Conservation (phyloP, 805 yeast species). For the Naumovozyma dairenensis region DNA sequence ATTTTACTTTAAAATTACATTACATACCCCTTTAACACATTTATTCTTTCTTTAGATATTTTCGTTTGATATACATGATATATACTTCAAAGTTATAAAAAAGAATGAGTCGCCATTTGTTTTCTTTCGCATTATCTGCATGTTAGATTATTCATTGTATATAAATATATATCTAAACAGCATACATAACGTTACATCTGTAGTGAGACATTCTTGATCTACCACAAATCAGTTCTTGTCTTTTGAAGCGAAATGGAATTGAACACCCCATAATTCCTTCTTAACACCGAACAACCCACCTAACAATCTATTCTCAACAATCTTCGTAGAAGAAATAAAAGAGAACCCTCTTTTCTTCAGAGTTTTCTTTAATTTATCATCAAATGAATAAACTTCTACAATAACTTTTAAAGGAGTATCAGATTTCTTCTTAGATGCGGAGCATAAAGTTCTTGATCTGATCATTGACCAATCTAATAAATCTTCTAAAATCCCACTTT, state of each 20-base stretch:
- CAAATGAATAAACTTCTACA: conserved; percentile 46
- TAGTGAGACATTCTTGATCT: conserved; percentile 3
- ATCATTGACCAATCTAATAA: conserved; percentile 50
- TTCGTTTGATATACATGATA: too few relatives aligned
- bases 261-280: conserved; percentile 29
- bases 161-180: too few relatives aligned
- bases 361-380: conserved; percentile 30
- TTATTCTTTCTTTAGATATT: too few relatives aligned
- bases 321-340: conserved; percentile 23
- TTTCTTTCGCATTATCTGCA: not conserved
- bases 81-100: too few relatives aligned
- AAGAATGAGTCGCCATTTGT: too few relatives aligned
- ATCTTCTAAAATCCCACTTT: conserved; percentile 55
- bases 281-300: conserved; percentile 26
- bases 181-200: too few relatives aligned
- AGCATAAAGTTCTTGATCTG: conserved; percentile 31
- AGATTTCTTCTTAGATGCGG: conserved; percentile 28
- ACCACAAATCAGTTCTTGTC: too few relatives aligned
- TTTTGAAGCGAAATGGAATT: conserved; percentile 32
- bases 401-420: conserved; percentile 25
- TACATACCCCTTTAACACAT: too few relatives aligned
- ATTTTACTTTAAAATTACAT: too few relatives aligned
- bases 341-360: conserved; percentile 38
- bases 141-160: conserved; percentile 7
- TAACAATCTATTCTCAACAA: conserved; percentile 21